Conservation (phyloP, 805 yeast genomes). For the Saturnispora sanitii region DNA sequence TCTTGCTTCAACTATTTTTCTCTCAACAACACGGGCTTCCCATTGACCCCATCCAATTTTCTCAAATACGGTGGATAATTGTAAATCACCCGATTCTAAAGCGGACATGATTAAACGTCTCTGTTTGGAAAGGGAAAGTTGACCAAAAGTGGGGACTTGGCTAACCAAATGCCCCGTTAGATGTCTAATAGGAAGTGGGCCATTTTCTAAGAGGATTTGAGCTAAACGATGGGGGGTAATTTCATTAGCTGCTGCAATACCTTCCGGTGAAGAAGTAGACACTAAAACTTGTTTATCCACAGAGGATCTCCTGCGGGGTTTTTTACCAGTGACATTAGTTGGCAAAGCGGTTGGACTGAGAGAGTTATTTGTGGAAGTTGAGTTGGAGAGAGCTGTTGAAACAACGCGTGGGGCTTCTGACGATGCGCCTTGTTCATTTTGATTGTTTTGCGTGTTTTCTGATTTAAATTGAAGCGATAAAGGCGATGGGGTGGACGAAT, state of each 20-base stretch:
- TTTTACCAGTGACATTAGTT: conserved; percentile 1
- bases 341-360: neutral
- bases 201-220: conserved; percentile 54
- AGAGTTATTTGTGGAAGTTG: neutral
- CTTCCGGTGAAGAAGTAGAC: conserved; percentile 79
- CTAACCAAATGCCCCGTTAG: conserved; percentile 68
- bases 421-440: neutral
- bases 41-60: conserved; percentile 99
- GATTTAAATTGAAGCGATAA: no score
- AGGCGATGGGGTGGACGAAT: neutral
- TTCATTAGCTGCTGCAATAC: conserved; percentile 75
- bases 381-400: neutral
- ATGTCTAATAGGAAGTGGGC: conserved; percentile 86
- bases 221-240: conserved; percentile 77
- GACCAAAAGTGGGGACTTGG: conserved; percentile 73
- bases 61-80: conserved; percentile 63
- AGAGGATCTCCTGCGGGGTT: conserved; percentile 6
- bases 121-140: conserved; percentile 76
- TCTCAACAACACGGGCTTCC: conserved; percentile 53
- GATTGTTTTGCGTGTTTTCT: neutral
- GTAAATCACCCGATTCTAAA: conserved; percentile 60
- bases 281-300: conserved; percentile 29
- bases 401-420: neutral
- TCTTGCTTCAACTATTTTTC: conserved; percentile 18
- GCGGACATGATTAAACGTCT: conserved; percentile 85